Evolutionary conservation across 179 eudicot genomes (phyloP).

Genomic region (Beta macrorhiza): DNA sequence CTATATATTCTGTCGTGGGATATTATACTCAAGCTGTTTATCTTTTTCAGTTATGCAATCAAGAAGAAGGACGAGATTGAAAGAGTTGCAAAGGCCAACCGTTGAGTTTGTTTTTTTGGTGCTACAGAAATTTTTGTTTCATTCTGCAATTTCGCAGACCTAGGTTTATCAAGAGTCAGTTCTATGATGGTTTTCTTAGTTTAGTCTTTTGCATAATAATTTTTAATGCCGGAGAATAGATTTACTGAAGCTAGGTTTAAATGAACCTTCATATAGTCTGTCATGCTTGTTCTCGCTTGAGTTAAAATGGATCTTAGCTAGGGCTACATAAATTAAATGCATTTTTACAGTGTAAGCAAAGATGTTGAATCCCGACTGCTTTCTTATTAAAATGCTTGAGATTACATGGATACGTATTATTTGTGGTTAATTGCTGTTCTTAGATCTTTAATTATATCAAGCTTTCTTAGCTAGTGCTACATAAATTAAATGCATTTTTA

Average conservation of each 20-base stretch:
- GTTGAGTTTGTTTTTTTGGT: constrained; percentile 31
- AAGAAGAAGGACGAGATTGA: constrained; percentile 89
- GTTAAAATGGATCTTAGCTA: not conserved
- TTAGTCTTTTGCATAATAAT: not conserved
- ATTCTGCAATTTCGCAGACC: constrained; percentile 1
- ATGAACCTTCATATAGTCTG: not conserved
- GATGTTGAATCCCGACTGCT: not conserved
- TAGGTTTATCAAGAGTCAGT: constrained; percentile 3
- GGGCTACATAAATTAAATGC: not conserved
- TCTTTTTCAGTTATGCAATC: constrained; percentile 61
- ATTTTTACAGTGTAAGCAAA: not conserved
- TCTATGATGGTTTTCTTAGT: not conserved
- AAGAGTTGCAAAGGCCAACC: constrained; percentile 71
- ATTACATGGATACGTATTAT: too few relatives aligned
- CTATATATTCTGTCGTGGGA: not conserved
- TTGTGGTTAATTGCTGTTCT: too few relatives aligned
- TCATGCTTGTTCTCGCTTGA: not conserved
- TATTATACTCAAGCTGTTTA: too few relatives aligned
- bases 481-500: not conserved
- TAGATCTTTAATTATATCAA: too few relatives aligned
- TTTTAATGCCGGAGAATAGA: constrained; percentile 18
- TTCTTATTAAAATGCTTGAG: not conserved
- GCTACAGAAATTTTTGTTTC: not conserved
- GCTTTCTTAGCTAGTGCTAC: not conserved
- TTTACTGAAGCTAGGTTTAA: not conserved